Evolutionary conservation across 2,329 filamentous ascomycete genomes (phyloP), one percentile per base, ranked within the genome.

Genomic region (Ophiosphaerella korrae): DNA sequence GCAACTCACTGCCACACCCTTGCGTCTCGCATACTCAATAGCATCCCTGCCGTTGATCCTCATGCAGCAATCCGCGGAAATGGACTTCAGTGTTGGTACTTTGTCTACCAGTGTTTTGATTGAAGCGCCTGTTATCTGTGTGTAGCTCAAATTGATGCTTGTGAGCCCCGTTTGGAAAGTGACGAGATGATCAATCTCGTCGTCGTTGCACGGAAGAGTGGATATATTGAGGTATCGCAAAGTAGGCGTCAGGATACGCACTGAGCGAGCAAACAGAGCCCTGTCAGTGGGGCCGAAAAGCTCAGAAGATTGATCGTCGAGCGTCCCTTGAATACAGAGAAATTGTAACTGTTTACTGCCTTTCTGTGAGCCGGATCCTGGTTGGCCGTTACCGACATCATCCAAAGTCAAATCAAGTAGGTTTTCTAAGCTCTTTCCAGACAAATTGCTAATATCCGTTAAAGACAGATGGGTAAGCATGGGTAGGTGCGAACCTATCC

Each of bases 81-180:
- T 55, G 9, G 51, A 53, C 36, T 58, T 60, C 5, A 78, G 52
- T 8, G 55, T 52, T 0, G 57, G 57, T 9, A 71, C 35, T 7
- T 46, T 50, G 24, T 72, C 66, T 0, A 71, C 64, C 13, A 77
- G 55, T 50, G 66, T 67, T 52, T 74, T 76, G 29, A 80, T 67
- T 2, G 70, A 65, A 1, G 73, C 73, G 6, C 77, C 77, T 0
- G 74, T 77, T 33, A 79, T 69, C 5, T 58, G 55, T 1, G 74
- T 74, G 0, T 58, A 54, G 1, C 69, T 71, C 0, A 79, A 36
- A 47, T 78, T 64, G 13, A 79, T 52, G 0, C 42, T 53, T 34
- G 33, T 54, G 14, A 62, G 73, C 0, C 54, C 61, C 33, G 52
- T 63, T 1, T 52, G 35, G 33, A 56, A n/a, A 13, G 26, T 50